Percentiles rank a stretch among this genome's conserved stretches.
Evolutionary conservation across 169 alveolate genomes (phyloP).

Genomic region (Cryptosporidium ubiquitum): DNA sequence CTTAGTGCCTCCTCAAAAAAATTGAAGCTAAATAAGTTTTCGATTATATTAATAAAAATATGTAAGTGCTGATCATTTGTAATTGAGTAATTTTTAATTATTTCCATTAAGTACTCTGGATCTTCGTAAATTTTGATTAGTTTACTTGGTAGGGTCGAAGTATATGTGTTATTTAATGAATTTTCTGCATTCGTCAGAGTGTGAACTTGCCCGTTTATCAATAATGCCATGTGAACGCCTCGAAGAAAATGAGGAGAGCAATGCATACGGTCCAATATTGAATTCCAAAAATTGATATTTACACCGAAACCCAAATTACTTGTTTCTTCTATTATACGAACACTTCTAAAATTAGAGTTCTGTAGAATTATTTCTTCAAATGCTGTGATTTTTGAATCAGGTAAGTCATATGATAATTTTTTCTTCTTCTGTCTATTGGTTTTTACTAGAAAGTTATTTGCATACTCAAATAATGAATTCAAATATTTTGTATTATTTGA

Average conservation of each 20-base stretch:
- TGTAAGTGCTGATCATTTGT: neutral
- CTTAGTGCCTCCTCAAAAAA: neutral
- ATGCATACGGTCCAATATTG: conserved; percentile 5
- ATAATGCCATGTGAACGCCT: conserved; percentile 21
- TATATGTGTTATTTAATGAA: neutral
- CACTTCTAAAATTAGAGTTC: conserved; percentile 1
- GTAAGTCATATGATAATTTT: neutral
- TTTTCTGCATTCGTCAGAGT: neutral
- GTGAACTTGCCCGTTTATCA: neutral
- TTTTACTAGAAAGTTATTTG: neutral
- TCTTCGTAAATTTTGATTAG: neutral
- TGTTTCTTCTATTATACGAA: neutral
- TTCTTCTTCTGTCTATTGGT: neutral
- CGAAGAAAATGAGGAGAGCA: conserved; percentile 20
- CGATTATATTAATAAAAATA: neutral
- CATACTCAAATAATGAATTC: neutral
- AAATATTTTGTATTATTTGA: neutral
- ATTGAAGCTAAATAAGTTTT: neutral
- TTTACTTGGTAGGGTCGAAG: neutral
- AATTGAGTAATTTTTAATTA: neutral
- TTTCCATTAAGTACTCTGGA: conserved; percentile 9
- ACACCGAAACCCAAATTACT: neutral
- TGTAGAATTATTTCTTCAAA: conserved; percentile 17
- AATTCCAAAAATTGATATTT: conserved; percentile 22
- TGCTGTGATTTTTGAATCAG: neutral